Conservation (phyloP, 805 yeast genomes). For the Dipodascopsis tothii region DNA sequence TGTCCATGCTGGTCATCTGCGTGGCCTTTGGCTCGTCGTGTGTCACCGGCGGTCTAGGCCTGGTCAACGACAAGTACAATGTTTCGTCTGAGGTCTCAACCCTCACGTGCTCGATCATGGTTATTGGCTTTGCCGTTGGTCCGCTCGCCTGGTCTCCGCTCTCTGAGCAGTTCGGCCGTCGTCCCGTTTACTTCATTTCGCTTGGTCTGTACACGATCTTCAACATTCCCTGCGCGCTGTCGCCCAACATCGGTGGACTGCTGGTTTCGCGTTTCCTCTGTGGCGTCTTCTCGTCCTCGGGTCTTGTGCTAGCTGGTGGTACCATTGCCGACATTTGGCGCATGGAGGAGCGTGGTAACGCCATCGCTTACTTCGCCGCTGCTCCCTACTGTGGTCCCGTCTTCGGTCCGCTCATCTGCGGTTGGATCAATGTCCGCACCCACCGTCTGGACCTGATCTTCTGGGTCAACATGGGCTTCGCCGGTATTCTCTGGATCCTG, state of each 20-base stretch:
- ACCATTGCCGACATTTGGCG: conserved; percentile 84
- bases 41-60: conserved; percentile 75
- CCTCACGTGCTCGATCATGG: conserved; percentile 78
- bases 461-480: conserved; percentile 91
- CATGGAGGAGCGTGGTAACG: conserved; percentile 73
- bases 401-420: conserved; percentile 79
- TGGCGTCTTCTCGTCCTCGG: conserved; percentile 80
- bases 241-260: conserved; percentile 73
- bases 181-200: conserved; percentile 73
- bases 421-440: conserved; percentile 72
- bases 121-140: conserved; percentile 78
- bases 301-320: conserved; percentile 82
- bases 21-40: conserved; percentile 93
- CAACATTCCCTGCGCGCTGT: conserved; percentile 80
- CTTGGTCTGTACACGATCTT: conserved; percentile 66
- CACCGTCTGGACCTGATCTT: conserved; percentile 55
- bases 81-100: conserved; percentile 75
- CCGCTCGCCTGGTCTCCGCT: conserved; percentile 87
- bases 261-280: conserved; percentile 77
- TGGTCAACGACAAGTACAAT: conserved; percentile 55
- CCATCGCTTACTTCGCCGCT: conserved; percentile 84
- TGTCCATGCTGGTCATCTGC: conserved; percentile 68
- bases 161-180: conserved; percentile 77
- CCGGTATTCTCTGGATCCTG: conserved; percentile 72
- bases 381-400: conserved; percentile 93